phyloP scores from a whole-genome alignment of 305 asterid species.

The Ilex paraguariensis region DNA sequence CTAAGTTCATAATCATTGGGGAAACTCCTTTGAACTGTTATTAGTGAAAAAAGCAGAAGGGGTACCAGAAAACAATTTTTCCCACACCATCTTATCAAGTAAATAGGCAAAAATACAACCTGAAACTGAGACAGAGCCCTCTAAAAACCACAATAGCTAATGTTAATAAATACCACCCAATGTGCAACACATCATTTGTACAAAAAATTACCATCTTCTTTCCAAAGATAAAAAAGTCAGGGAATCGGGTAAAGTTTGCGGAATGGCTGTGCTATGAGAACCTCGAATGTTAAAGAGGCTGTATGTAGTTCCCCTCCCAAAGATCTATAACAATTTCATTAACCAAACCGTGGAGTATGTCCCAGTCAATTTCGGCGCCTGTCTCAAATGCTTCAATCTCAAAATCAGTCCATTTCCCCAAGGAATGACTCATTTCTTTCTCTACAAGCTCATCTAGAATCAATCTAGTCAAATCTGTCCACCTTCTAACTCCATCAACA shows the following conservation, averaged over 20 bases:
- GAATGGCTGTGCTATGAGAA: not conserved
- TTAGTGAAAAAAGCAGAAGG: no score
- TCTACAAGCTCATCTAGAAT: conserved; percentile 55
- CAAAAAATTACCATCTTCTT: not conserved
- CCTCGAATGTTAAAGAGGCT: not conserved
- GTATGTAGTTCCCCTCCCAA: conserved; percentile 10
- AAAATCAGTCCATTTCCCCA: conserved; percentile 64
- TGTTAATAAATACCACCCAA: not conserved
- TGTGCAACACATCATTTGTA: not conserved
- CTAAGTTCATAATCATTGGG: no score
- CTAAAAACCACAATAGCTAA: no score
- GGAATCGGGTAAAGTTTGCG: not conserved
- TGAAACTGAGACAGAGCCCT: no score
- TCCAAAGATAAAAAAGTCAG: not conserved
- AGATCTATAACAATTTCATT: conserved; percentile 66
- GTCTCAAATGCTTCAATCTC: conserved; percentile 55
- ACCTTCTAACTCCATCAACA: conserved; percentile 54
- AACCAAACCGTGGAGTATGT: conserved; percentile 49
- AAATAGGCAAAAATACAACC: no score
- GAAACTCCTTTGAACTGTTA: no score
- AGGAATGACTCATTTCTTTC: conserved; percentile 61
- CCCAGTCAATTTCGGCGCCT: conserved; percentile 51
- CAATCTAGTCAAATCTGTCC: conserved; percentile 52
- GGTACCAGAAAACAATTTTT: no score
- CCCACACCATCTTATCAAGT: no score